These are phyloP conservation scores for Suillus weaverae DNA, from an alignment of 768 basidiomycete genomes.

Conservation along the genomic window DNA sequence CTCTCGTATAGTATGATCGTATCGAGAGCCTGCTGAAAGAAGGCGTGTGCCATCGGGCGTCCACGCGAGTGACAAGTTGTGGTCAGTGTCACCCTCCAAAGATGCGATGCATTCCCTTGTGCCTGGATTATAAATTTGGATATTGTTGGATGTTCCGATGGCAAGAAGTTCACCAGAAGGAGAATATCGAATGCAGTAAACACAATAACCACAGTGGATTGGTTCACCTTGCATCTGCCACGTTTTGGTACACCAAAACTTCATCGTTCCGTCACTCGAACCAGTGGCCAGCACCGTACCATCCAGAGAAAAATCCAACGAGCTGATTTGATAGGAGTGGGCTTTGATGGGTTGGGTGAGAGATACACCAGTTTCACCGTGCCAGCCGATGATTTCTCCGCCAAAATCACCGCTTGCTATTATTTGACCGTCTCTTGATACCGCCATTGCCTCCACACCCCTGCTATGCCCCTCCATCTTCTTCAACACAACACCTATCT, in stretches of 20 bases:
- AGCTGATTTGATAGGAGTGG: background rate
- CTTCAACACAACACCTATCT: background rate
- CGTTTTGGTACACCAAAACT: background rate
- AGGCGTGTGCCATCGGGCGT: background rate
- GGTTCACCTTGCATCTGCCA: background rate
- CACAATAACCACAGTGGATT: background rate
- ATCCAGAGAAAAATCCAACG: background rate
- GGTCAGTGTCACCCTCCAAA: too few relatives aligned
- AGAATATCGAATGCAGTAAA: background rate
- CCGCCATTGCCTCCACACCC: background rate
- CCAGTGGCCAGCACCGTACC: constrained; percentile 24
- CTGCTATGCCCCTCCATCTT: background rate
- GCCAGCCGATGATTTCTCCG: background rate
- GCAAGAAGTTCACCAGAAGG: background rate
- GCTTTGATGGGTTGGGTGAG: background rate
- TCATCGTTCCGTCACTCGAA: background rate
- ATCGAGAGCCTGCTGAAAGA: background rate
- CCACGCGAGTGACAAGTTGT: too few relatives aligned
- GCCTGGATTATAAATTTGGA: too few relatives aligned
- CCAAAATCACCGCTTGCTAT: background rate
- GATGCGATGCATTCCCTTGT: too few relatives aligned
- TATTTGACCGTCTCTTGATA: background rate
- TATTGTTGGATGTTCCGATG: too few relatives aligned
- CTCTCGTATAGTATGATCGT: too few relatives aligned
- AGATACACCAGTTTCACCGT: background rate